Percentiles rank a stretch among this genome's conserved stretches.
phyloP scores from a whole-genome alignment of 2,329 filamentous ascomycete genomes.

The Penicillium frequentans region DNA sequence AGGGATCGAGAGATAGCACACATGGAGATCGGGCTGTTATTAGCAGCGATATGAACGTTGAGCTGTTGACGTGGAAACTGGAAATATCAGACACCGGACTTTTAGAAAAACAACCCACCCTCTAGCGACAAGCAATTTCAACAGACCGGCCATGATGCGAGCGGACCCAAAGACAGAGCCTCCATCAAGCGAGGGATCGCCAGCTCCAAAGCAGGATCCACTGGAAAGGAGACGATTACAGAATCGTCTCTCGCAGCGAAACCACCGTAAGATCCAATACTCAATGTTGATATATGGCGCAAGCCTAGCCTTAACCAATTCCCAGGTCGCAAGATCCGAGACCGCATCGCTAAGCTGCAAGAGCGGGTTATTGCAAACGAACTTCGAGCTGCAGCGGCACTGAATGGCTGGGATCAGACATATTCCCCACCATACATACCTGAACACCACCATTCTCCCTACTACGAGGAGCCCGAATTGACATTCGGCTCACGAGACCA shows the following conservation, averaged over 20 bases:
- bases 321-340: slow-evolving; percentile 33
- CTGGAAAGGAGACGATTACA: slow-evolving; percentile 32
- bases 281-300: no score
- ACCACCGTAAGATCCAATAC: slow-evolving; percentile 27
- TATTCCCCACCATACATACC: slow-evolving; percentile 13
- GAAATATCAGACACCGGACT: neutral
- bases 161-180: slow-evolving; percentile 5
- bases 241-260: slow-evolving; percentile 35
- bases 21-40: neutral
- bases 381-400: slow-evolving; percentile 28
- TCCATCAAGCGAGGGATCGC: slow-evolving; percentile 7
- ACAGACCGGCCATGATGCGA: slow-evolving; percentile 6
- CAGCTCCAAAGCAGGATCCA: slow-evolving; percentile 27
- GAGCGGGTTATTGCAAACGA: slow-evolving; percentile 37
- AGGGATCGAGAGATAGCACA: neutral
- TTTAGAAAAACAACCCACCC: neutral
- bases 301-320: neutral
- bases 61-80: neutral
- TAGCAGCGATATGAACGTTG: neutral
- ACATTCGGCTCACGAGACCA: neutral
- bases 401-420: slow-evolving; percentile 30
- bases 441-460: neutral
- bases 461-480: slow-evolving; percentile 7
- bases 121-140: neutral
- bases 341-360: slow-evolving; percentile 36